Base-by-base conservation (phyloP, 2,329 filamentous ascomycete species). In the Cladosporium phlei region DNA sequence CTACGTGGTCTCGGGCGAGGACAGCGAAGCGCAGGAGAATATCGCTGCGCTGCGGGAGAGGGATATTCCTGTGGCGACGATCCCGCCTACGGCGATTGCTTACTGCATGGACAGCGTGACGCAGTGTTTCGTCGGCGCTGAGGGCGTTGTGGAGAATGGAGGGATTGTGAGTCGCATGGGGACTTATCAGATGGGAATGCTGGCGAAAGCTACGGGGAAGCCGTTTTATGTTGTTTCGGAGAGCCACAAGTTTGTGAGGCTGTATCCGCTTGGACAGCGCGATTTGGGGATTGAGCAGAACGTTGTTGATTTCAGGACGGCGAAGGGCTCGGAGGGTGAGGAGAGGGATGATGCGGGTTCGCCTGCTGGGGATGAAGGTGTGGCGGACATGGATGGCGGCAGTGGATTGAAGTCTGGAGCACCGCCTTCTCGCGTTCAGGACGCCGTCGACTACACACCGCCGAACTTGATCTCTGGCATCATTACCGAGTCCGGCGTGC, bases 231-330 rank as follows among this genome's bases (percentile, higher is more conserved):
- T 95, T 14, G 89, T 93, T 4, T 86, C 86, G 1, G 93, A 98
- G 72, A 94, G 87, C 59, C 93, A 98, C 74, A 98, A 98, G 70
- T 96, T 98, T 63, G 88, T 94, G 35, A 79, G 89, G 59, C 77
- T 93, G 46, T 93, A 90, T 59, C 88, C 91, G 1, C 71, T 93
- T 17, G 82, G 84, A 52, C 88, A 95, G 67, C 80, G 83, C 49
- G 86, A 93, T 61, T 71, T 95, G 49, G 86, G 86, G 0, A 82
- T 95, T 55, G 78, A 85, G 61, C 88, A 95, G 67, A 77, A 80
- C 25, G 77, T 94, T 11, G 74, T 93, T 49, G 80, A 87, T 38
- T 94, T 93, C 64, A 75, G 75, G 57, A 80, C 79, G 4, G 71
- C 74, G 10, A 65, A 66, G 19, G 57, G 60, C 8, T 46, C 56